Evolutionary conservation across 1,284 basidiomycete genomes (phyloP), one percentile per base, ranked within the genome.

Genomic region (Acaromyces ingoldii): DNA sequence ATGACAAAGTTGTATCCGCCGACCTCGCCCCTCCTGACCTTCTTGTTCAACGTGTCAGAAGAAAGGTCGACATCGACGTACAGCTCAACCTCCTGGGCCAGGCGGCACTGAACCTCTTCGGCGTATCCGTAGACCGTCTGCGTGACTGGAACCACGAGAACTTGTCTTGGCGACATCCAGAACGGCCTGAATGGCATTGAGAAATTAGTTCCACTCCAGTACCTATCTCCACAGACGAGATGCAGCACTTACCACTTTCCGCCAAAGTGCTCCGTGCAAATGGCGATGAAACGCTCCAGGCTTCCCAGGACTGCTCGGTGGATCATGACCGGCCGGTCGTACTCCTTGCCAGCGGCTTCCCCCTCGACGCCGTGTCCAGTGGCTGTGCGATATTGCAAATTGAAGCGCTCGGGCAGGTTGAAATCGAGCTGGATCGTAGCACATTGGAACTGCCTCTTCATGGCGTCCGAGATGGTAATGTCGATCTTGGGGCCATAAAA

Each of bases 391-490:
- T 91, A 98, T 73, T 87, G 87, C 60, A 99, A 82, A 77, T 95
- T 87, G 82, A 99, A 98, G 45, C 91, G 86, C 74, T 96, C 87
- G n/a, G 95, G 95, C 7, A 99, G 83, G 78, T 98, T 91, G 84
- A 97, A 99, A 80, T 98, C 95, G 62, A 99, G 88, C 78, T 98
- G 89, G 76, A 98, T 97, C 3, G 95, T 98, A 40, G 92, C 93
- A 68, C 95, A 98, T 78, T 99, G 95, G 84, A 91, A 60, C 36
- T 64, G 92, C 30, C 91, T 89, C 44, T 92, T 85, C 57, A 83
- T 85, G 0, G 95, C 93, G 74, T 99, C 95, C 30, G 85, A 84
- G 76, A 98, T 89, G 58, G 89, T 91, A 78, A 99, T 95, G 78
- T 98, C 95, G 74, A 98, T 95, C 81, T 96, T 75, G 70, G 78